Conservation (phyloP, 2,329 filamentous ascomycete species). For the Passalora sequoiae region DNA sequence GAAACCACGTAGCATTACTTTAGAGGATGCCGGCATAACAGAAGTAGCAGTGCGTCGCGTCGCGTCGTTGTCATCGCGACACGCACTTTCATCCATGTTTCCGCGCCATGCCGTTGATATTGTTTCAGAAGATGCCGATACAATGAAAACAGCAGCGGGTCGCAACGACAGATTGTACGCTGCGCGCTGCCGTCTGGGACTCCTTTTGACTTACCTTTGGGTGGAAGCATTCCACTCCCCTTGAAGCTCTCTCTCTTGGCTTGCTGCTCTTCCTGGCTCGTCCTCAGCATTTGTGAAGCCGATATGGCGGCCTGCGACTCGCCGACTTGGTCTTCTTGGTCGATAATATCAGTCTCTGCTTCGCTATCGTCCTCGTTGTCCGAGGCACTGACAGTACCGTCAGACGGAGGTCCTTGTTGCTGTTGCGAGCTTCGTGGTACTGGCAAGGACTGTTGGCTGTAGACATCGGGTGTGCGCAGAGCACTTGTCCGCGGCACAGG, state of each 20-base stretch:
- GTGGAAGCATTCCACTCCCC: slow-evolving; percentile 30
- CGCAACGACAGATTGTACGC: no score
- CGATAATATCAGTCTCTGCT: slow-evolving; percentile 59
- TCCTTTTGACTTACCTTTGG: slow-evolving; percentile 34
- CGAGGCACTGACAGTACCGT: slow-evolving; percentile 71
- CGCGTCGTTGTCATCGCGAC: no score
- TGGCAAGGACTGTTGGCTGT: slow-evolving; percentile 22
- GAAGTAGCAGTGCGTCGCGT: no score
- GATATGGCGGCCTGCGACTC: slow-evolving; percentile 74
- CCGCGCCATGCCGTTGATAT: no score
- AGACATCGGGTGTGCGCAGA: slow-evolving; percentile 37
- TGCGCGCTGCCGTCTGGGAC: no score
- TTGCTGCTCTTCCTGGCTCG: slow-evolving; percentile 43
- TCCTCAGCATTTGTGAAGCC: slow-evolving; percentile 58
- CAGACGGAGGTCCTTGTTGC: slow-evolving; percentile 19
- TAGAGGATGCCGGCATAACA: no score
- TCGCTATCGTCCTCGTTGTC: slow-evolving; percentile 51
- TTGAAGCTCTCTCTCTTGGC: slow-evolving; percentile 35
- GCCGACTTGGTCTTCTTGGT: slow-evolving; percentile 52
- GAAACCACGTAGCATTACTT: no score
- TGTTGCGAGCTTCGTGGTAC: slow-evolving; percentile 16
- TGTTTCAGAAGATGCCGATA: no score
- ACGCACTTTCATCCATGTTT: no score
- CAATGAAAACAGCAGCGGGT: no score
- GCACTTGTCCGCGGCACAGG: slow-evolving; percentile 44